phyloP scores from a whole-genome alignment of 2,329 filamentous ascomycete species.

The Dichotomopilus funicola region DNA sequence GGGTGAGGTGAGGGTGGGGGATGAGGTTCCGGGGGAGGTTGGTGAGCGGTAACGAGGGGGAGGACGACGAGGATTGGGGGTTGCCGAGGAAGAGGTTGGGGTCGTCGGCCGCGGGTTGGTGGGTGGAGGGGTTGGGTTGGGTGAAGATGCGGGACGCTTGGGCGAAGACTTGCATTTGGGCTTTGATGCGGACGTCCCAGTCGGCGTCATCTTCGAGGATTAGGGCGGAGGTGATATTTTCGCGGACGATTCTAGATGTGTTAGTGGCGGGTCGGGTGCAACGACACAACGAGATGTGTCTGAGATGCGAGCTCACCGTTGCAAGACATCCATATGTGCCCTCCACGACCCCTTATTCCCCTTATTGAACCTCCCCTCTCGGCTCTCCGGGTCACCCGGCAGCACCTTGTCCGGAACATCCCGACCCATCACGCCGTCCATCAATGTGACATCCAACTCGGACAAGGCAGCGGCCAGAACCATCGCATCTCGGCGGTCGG shows the following conservation, averaged over 20 bases:
- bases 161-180: constrained; percentile 40
- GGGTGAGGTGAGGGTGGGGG: constrained; percentile 26
- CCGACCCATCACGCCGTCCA: constrained; percentile 39
- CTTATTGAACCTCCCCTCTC: constrained; percentile 27
- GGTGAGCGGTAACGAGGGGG: neutral
- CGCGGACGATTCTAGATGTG: constrained; percentile 34
- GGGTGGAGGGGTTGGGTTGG: constrained; percentile 24
- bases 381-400: constrained; percentile 24
- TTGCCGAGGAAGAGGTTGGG: neutral
- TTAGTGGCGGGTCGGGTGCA: no score
- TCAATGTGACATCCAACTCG: constrained; percentile 39
- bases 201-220: constrained; percentile 53
- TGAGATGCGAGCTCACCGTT: no score
- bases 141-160: constrained; percentile 31
- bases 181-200: constrained; percentile 47
- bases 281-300: no score
- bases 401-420: constrained; percentile 34
- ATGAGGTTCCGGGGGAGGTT: neutral
- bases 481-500: constrained; percentile 46
- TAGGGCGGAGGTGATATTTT: constrained; percentile 40
- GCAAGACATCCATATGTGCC: constrained; percentile 35
- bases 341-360: constrained; percentile 35
- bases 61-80: neutral
- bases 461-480: constrained; percentile 40
- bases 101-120: neutral